Conservation (phyloP, 176 grass and related monocot species). For the Leersia perrieri region DNA sequence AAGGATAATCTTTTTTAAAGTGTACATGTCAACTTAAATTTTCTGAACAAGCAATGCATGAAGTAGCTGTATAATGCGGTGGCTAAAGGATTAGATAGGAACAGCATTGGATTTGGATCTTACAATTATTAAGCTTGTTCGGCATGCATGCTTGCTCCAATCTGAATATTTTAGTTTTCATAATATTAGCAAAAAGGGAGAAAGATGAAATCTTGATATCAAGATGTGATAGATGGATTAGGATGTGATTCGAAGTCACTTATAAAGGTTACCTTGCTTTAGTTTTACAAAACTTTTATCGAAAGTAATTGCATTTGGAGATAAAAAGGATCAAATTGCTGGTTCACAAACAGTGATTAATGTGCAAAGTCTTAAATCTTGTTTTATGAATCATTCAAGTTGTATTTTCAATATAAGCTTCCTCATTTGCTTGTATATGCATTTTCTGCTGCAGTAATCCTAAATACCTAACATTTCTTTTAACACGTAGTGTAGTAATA, state of each 20-base stretch:
- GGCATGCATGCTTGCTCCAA: not conserved
- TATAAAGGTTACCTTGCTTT: not conserved
- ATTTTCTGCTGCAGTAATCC: not conserved
- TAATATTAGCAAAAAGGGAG: not conserved
- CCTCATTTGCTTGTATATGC: not conserved
- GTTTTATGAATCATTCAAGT: not conserved
- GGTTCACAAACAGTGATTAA: not conserved
- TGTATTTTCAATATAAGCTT: not conserved
- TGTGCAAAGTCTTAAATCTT: not conserved
- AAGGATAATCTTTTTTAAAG: slow-evolving; percentile 26
- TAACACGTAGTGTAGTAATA: not conserved
- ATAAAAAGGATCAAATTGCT: not conserved
- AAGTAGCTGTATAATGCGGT: not conserved
- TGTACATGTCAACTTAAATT: slow-evolving; percentile 13
- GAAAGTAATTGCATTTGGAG: not conserved
- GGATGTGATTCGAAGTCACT: not conserved
- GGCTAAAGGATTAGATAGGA: slow-evolving; percentile 8
- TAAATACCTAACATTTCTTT: not conserved
- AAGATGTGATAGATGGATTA: not conserved
- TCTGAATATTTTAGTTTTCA: not conserved
- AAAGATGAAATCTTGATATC: not conserved
- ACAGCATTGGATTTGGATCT: not conserved
- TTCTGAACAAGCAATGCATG: slow-evolving; percentile 17
- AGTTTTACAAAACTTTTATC: not conserved
- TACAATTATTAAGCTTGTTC: not conserved